Conservation (phyloP, 129 eudicot genomes). For the Oenanthe sinensis region DNA sequence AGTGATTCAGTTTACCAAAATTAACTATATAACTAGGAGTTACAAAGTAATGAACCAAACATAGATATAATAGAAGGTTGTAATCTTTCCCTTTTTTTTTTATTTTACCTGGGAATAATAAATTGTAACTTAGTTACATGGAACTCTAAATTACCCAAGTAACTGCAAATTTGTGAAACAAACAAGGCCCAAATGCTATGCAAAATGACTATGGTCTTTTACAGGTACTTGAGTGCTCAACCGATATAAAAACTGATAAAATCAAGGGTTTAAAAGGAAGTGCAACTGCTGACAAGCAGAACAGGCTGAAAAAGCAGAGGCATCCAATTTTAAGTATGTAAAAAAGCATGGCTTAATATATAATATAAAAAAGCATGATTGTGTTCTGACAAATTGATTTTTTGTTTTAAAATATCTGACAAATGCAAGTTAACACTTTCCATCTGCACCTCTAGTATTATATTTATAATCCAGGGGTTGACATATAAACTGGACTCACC, state of each 20-base stretch:
- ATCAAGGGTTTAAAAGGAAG: background rate
- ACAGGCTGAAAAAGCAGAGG: background rate
- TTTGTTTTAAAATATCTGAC: background rate
- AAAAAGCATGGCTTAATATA: background rate
- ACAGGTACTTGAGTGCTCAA: background rate
- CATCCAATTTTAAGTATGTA: background rate
- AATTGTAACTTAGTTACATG: no score
- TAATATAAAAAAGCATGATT: background rate
- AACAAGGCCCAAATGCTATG: background rate
- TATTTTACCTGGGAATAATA: no score
- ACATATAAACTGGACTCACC: conserved; percentile 33
- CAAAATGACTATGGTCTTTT: background rate
- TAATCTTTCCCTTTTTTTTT: no score
- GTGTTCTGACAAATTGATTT: background rate
- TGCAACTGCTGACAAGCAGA: background rate
- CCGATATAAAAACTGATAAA: background rate
- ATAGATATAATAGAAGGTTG: no score
- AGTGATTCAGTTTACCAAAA: no score
- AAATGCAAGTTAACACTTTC: conserved; percentile 3
- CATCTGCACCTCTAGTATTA: background rate
- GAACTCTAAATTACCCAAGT: no score
- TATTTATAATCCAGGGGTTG: background rate
- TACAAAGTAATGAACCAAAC: no score
- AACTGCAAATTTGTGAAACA: no score
- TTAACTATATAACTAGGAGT: no score